A percentile compares a stretch with the other conserved stretches of the same genome.
phyloP scores from a whole-genome alignment of 495 filamentous ascomycete genomes.

The Haplographium delicatum region DNA sequence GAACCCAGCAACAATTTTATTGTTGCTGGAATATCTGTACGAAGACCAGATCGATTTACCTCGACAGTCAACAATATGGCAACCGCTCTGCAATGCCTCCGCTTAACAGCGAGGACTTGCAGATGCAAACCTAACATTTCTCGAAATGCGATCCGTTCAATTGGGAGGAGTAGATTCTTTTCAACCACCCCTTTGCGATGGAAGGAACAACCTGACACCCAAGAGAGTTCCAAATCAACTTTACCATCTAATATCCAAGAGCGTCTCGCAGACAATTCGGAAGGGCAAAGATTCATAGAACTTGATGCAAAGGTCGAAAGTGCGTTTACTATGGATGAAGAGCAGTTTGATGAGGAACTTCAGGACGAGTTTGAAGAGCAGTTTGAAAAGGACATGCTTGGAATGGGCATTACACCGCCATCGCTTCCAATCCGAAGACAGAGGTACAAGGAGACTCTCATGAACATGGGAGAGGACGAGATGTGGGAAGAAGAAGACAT shows the following conservation, averaged over 20 bases:
- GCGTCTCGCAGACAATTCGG: too few species aligned
- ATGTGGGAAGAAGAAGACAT: conserved; percentile 44
- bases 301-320: not conserved
- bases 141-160: conserved; percentile 18
- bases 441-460: conserved; percentile 36
- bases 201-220: too few species aligned
- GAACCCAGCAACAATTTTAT: conserved; percentile 19
- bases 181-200: conserved; percentile 33
- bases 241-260: too few species aligned
- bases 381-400: conserved; percentile 6
- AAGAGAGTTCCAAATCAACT: too few species aligned
- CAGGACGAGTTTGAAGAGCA: conserved; percentile 3
- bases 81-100: conserved; percentile 42
- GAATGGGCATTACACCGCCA: not conserved
- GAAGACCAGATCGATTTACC: too few species aligned
- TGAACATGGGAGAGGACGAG: conserved; percentile 39
- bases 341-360: conserved; percentile 12
- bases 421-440: conserved; percentile 29
- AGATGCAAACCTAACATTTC: conserved; percentile 26
- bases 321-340: not conserved
- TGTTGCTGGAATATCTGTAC: conserved; percentile 3
- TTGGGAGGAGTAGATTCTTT: conserved; percentile 31
- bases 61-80: conserved; percentile 36
- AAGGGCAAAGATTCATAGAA: too few species aligned
- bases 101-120: conserved; percentile 39